Percentiles rank a stretch among this genome's conserved stretches.
phyloP scores from a whole-genome alignment of 768 basidiomycete species.

The Coprinellus micaceus region DNA sequence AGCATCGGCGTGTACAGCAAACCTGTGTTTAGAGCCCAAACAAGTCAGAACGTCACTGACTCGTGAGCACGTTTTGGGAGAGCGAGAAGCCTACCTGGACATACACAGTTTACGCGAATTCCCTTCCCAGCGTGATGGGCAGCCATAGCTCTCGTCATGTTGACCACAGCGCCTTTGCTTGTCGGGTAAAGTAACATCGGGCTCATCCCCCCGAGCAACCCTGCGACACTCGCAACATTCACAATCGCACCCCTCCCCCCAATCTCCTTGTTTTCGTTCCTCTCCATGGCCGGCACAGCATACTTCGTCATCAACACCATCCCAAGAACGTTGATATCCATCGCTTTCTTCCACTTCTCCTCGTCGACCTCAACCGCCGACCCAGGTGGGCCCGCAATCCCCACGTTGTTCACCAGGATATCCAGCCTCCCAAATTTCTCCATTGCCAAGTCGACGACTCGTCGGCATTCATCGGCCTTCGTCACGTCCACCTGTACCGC shows the following conservation, averaged over 20 bases:
- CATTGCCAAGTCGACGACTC: slow-evolving; percentile 31
- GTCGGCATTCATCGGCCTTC: slow-evolving; percentile 30
- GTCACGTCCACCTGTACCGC: slow-evolving; percentile 36
- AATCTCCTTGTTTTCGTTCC: slow-evolving; percentile 24
- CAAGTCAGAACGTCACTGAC: not conserved
- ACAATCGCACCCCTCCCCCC: slow-evolving; percentile 38
- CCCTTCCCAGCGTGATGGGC: slow-evolving; percentile 37
- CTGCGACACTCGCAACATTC: slow-evolving; percentile 38
- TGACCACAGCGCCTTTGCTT: slow-evolving; percentile 40
- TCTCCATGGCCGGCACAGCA: slow-evolving; percentile 42
- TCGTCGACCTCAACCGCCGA: slow-evolving; percentile 37
- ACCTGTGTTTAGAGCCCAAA: slow-evolving; percentile 16
- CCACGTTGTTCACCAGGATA: slow-evolving; percentile 42
- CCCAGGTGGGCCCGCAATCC: slow-evolving; percentile 35
- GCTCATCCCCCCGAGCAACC: slow-evolving; percentile 32
- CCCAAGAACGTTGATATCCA: slow-evolving; percentile 38
- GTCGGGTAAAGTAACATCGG: slow-evolving; percentile 40
- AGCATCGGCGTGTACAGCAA: slow-evolving; percentile 43
- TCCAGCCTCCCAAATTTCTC: slow-evolving; percentile 36
- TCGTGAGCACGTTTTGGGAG: not conserved
- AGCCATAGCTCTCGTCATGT: slow-evolving; percentile 45
- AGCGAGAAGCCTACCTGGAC: slow-evolving; percentile 29
- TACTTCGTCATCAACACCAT: slow-evolving; percentile 44
- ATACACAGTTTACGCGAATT: slow-evolving; percentile 40
- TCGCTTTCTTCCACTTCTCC: slow-evolving; percentile 30